These are phyloP conservation scores for Grigorovia yakushimaensis DNA, from an alignment of 805 yeast species.

Conservation along the genomic window DNA sequence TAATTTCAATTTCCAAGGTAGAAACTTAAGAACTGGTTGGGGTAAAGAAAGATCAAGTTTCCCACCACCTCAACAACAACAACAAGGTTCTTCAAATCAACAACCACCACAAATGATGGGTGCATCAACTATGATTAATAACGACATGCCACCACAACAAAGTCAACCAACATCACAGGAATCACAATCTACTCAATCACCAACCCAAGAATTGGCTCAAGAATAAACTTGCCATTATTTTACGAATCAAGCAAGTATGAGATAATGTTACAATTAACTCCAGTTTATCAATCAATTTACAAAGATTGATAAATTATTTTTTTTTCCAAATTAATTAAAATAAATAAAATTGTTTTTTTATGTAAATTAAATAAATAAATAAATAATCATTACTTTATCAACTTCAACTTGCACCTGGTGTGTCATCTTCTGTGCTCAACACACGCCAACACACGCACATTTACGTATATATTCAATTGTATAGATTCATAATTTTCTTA, in stretches of 20 bases:
- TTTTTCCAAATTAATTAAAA: not conserved
- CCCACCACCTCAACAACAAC: constrained; percentile 15
- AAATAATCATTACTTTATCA: not conserved
- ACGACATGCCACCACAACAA: constrained; percentile 5
- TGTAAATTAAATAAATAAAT: not conserved
- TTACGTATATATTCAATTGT: not conserved
- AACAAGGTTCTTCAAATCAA: constrained; percentile 2
- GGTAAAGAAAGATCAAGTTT: constrained; percentile 49
- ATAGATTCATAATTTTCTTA: constrained; percentile 19
- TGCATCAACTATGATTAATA: not conserved
- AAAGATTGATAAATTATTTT: not conserved
- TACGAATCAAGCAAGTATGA: not conserved
- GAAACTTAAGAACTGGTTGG: constrained; percentile 80
- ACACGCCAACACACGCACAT: not conserved
- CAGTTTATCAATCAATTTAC: too few species aligned
- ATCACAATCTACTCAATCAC: not conserved
- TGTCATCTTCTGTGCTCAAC: too few species aligned
- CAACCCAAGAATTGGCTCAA: not conserved
- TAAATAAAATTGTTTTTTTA: not conserved
- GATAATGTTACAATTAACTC: not conserved
- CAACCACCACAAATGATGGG: constrained; percentile 4
- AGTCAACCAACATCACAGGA: not conserved
- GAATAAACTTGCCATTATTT: not conserved
- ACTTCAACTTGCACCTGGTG: not conserved
- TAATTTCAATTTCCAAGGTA: constrained; percentile 54